phyloP scores from a whole-genome alignment of 2,329 filamentous ascomycete species.

The Aspergillus candidus region DNA sequence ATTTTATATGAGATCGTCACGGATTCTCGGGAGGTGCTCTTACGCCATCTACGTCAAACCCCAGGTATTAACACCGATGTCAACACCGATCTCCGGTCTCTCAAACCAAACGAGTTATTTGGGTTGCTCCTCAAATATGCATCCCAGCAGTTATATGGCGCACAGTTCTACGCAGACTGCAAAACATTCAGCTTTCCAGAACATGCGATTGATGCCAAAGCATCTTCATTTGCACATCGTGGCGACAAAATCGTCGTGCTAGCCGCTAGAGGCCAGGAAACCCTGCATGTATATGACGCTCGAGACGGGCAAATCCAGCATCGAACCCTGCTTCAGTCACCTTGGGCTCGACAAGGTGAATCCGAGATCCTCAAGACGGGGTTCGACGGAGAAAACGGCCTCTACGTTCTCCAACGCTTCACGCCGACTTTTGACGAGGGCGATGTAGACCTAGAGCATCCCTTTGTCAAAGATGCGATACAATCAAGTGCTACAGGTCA shows the following conservation, averaged over 20 bases:
- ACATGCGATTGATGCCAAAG: conserved; percentile 26
- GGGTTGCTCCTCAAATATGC: conserved; percentile 26
- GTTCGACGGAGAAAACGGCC: conserved; percentile 14
- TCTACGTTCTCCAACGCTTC: conserved; percentile 32
- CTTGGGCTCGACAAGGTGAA: conserved; percentile 20
- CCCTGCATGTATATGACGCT: conserved; percentile 24
- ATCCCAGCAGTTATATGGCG: conserved; percentile 30
- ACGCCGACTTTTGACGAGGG: conserved; percentile 18
- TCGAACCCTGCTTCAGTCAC: conserved; percentile 15
- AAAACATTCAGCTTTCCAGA: conserved; percentile 22
- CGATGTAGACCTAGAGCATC: conserved; percentile 18
- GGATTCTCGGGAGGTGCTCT: conserved; percentile 28
- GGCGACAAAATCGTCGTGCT: conserved; percentile 20
- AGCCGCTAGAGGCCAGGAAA: conserved; percentile 24
- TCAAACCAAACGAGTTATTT: conserved; percentile 25
- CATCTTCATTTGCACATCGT: conserved; percentile 26
- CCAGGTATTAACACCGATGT: conserved; percentile 25
- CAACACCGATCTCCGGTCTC: conserved; percentile 13
- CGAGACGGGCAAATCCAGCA: conserved; percentile 13
- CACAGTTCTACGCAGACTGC: conserved; percentile 28
- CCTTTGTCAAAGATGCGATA: conserved; percentile 30
- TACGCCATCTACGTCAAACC: conserved; percentile 31
- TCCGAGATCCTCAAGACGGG: conserved; percentile 30
- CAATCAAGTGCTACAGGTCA: conserved; percentile 15
- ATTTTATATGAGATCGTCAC: conserved; percentile 31